Base-by-base conservation (phyloP, 345 rosid species). In the Boechera retrofracta region DNA sequence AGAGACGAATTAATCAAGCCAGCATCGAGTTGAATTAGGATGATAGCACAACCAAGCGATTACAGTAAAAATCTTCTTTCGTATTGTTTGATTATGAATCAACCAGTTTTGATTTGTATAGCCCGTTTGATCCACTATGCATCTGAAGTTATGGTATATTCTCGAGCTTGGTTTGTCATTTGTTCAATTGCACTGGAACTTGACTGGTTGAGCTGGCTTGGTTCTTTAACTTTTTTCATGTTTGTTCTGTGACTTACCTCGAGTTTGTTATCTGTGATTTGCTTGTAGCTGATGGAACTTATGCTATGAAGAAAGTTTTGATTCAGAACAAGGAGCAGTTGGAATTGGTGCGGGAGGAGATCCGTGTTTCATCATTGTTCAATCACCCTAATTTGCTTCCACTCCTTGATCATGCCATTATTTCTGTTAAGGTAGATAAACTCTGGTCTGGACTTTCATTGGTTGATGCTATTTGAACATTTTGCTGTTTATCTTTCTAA, bases 271-370 rank as follows among this genome's bases (percentile, higher is more conserved):
- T 56, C 9, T 1, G 45, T 67, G 60, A 24, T 21, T 57, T 26
- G 10, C 28, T 41, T 79, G 85, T 81, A 95, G 98, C 80, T 73
- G 96, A 89, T 87, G 97, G 97, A 59, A 91, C 90, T 49, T 95
- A 91, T 51, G 99, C 98, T 26, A 88, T 94, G 95, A 94, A 94
- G 90, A 94, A 94, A 84, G 99, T 95, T 62, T 87, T 95, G 47
- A 88, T 95, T 77, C 98, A 95, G 82, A 95, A 84, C 67, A 78
- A 75, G 82, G 96, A 92, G 83, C 98, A 91, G 78, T 78, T 92
- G 83, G 94, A 89, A 71, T 80, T 95, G 87, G 98, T 91, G 32
- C 80, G 94, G 31, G 96, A 95, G 83, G 99, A 92, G 89, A 95
- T 92, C 55, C 96, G 85, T 41, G 96, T 92, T 54, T 95, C 98